Percentiles rank a stretch among this genome's conserved stretches.
These are phyloP conservation scores for Plasmodium fragile DNA, from an alignment of 169 alveolate species.

Conservation along the genomic window DNA sequence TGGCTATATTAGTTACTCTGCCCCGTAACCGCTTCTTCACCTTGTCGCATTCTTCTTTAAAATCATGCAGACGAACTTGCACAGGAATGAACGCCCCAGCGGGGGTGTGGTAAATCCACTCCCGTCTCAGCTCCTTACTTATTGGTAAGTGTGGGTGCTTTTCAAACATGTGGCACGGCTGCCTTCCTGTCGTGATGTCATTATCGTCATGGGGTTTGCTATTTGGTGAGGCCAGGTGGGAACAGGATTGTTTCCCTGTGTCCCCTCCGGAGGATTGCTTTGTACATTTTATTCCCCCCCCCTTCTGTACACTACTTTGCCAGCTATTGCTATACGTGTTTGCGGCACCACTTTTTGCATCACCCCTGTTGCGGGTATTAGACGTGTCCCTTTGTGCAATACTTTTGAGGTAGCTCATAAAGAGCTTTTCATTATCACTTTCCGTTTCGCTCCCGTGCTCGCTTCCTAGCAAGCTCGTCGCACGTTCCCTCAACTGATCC, in stretches of 20 bases:
- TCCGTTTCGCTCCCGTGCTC: conserved; percentile 11
- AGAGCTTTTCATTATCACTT: conserved; percentile 63
- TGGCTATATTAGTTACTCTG: no score
- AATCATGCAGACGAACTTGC: conserved; percentile 86
- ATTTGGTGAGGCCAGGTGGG: neutral
- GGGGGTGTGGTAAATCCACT: conserved; percentile 53
- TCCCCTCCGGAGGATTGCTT: neutral
- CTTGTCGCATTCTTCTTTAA: conserved; percentile 82
- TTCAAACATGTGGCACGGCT: conserved; percentile 57
- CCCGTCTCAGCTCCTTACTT: conserved; percentile 23
- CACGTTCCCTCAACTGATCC: neutral
- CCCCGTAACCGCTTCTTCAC: neutral
- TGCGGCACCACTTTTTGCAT: neutral
- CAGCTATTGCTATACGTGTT: neutral
- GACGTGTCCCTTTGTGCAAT: conserved; percentile 2
- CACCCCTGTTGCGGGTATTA: neutral
- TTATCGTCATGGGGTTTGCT: neutral
- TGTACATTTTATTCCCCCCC: neutral
- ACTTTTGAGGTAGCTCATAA: conserved; percentile 56
- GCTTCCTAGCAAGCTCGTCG: neutral
- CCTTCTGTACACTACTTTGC: no score
- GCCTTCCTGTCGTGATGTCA: neutral
- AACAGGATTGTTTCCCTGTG: neutral
- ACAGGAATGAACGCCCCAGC: neutral
- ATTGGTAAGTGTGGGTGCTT: conserved; percentile 42